Conservation (phyloP, 805 yeast genomes). For the Ogataea degrootiae region DNA sequence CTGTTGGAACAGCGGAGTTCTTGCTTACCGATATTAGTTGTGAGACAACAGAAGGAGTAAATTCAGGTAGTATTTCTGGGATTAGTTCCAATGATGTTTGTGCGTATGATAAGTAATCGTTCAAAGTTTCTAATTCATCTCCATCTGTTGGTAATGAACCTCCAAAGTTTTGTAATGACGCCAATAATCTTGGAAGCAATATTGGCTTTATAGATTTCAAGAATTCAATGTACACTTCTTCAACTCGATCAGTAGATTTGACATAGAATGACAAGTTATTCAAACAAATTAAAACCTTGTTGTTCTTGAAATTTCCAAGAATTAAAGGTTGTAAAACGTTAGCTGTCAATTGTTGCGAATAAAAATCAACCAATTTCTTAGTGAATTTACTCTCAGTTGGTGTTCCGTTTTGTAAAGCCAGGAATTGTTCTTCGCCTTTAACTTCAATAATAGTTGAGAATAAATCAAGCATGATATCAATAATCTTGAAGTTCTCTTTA, state of each 20-base stretch:
- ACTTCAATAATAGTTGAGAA: constrained; percentile 71
- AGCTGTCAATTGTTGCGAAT: constrained; percentile 7
- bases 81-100: constrained; percentile 11
- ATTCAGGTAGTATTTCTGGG: constrained; percentile 1
- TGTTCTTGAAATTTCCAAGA: constrained; percentile 40
- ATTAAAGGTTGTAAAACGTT: constrained; percentile 37
- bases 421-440: constrained; percentile 19
- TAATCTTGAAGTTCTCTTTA: constrained; percentile 50
- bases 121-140: constrained; percentile 12
- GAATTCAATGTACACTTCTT: constrained; percentile 9
- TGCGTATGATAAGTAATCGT: constrained; percentile 16
- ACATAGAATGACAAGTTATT: constrained; percentile 55
- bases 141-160: neutral
- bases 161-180: constrained; percentile 4
- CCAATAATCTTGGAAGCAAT: constrained; percentile 7
- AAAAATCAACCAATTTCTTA: constrained; percentile 19
- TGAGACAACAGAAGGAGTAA: neutral
- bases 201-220: constrained; percentile 8
- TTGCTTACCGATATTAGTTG: constrained; percentile 5
- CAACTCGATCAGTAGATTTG: constrained; percentile 24
- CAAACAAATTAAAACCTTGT: constrained; percentile 58
- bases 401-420: neutral
- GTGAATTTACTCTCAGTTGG: constrained; percentile 12
- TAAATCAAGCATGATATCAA: constrained; percentile 71
- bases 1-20: neutral